Base-by-base conservation (phyloP, 1,139 yeast genomes). In the Kodamaea derodonti region DNA sequence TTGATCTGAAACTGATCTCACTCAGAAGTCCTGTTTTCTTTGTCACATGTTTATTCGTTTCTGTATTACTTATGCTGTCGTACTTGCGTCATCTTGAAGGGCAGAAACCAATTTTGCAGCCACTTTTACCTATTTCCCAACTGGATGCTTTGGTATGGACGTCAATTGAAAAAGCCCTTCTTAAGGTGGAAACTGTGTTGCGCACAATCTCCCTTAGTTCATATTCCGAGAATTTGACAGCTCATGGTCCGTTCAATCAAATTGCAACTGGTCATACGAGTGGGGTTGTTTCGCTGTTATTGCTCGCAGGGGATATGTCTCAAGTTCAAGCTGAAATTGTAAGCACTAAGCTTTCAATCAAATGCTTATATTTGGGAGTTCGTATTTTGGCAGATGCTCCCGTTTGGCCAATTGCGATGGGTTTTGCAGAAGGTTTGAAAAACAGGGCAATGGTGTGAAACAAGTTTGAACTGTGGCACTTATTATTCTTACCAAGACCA, bases 371-470 rank as follows among this genome's bases (percentile, higher is more conserved):
- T 40, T 58, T 83, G 36, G 92, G 92, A 20, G 82, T 83, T 11
- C 64, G 87, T 42, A 77, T 83, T 22, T 65, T 84, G 36, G 86
- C 87, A 2, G 88, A 83, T 60, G 87, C 88, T 0, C 90, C 92
- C 2, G 81, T 83, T 12, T 83, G 92, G 92, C 90, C 92, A 1
- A 71, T 81, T 36, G 84, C 87, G 1, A 64, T 82, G 56, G 73
- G 81, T 13, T 80, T 82, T 59, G 88, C 88, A 0, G 88, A 81
- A 51, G 87, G 86, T 4, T 65, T 83, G 48, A 81, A 80, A 52
- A 72, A 79, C 26, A 72, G 88, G 51, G 85, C 85, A 6, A 25
- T 25, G 28, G 17, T 25, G 7, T 25, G 14, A 11, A 7, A 6
- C 22, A 7, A 9, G 22, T 18, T 6, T 18, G 22, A 18, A n/a